Evolutionary conservation across 306 rosid species (phyloP), one percentile per base, ranked within the genome.

Genomic region (Herpetospermum pedunculosum): DNA sequence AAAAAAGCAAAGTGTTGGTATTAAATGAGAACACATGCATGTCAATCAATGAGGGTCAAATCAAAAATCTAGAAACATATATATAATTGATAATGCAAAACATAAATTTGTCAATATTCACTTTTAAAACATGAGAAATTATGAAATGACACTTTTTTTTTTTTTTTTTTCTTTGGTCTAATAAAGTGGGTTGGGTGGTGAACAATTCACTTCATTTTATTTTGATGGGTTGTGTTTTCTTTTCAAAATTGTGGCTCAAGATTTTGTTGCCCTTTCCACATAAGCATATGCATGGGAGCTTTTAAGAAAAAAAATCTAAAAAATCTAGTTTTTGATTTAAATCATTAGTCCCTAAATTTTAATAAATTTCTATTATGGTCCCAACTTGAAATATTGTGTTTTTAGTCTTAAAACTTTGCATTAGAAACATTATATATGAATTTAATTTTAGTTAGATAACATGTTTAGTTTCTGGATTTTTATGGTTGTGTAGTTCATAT

Each of bases 1-100:
- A 6, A 18, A n/a, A 5, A 13, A 29, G 21, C 38, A 26, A 57
- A 58, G 2, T 55, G 44, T 32, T 8, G 5, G 16, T 35, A 63
- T 63, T 63, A 63, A 35, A 62, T 62, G 70, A 16, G 14, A 62
- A 62, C 47, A 62, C 70, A 62, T 62, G 70, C 70, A 57, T 13
- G 64, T 29, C 64, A 60, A 60, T 60, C 14, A 60, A 60, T 34
- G 23, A 32, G 43, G 43, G 68, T 60, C 68, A 60, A 60, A 60
- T 60, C 5, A 60, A 60, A 32, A 16, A 60, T 18, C 43, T 60
- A 32, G 43, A 60, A 18, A 32, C 37, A 52, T 19, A n/a, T 0
- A 34, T 32, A 8, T n/a, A 32, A 16, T 60, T 60, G 21, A 58
- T 16, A 59, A 58, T 29, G 41, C 25, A 60, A 32, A 60, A 58